Percentiles rank a stretch among this genome's conserved stretches.
Evolutionary conservation across 2,329 filamentous ascomycete genomes (phyloP).

Genomic region (Fusarium agapanthi): DNA sequence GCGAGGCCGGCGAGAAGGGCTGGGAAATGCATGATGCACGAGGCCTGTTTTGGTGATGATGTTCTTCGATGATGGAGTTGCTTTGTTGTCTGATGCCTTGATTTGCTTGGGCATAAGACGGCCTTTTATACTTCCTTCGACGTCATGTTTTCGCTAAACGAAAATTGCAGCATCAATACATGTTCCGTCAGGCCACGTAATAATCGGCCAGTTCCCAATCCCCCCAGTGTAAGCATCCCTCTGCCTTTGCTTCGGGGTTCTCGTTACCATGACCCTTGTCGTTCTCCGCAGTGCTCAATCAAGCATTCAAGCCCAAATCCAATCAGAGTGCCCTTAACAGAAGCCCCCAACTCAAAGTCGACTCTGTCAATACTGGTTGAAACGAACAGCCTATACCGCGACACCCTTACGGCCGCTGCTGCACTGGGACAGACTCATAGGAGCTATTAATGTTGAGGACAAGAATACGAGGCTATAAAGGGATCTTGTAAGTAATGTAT

Average conservation of each 20-base stretch:
- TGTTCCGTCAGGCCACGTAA: neutral
- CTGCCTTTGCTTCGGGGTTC: neutral
- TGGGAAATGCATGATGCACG: slow-evolving; percentile 4
- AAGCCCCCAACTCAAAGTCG: neutral
- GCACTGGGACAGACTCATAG: neutral
- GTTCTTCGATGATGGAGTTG: neutral
- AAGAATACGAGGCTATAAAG: too few species aligned
- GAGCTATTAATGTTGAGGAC: neutral
- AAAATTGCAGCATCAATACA: neutral
- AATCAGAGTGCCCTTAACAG: neutral
- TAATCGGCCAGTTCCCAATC: neutral
- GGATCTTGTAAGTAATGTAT: neutral
- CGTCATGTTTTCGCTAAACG: neutral
- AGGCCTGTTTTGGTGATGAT: neutral
- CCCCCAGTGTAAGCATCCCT: neutral
- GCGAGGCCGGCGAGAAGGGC: neutral
- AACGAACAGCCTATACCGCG: neutral
- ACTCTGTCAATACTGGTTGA: neutral
- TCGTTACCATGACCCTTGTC: neutral
- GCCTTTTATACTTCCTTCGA: neutral
- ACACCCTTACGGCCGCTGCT: neutral
- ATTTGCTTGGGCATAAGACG: too few species aligned
- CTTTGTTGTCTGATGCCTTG: neutral
- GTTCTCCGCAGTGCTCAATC: neutral
- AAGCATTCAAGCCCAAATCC: neutral